Percentiles rank a stretch among this genome's conserved stretches.
Conservation (phyloP, 768 basidiomycete species). For the Serpula lacrymans region DNA sequence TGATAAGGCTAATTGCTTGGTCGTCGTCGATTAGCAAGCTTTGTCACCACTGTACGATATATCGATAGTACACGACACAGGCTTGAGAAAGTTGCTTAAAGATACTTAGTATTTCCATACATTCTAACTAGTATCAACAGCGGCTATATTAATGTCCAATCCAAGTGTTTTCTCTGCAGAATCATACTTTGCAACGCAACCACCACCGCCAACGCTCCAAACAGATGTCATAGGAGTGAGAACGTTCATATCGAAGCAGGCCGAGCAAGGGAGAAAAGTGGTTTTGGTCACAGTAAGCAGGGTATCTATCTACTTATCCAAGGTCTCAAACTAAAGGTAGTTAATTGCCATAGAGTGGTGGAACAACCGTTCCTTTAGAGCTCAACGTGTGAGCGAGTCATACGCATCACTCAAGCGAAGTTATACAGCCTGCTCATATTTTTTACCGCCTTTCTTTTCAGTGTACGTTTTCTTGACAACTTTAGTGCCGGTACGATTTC, state of each 20-base stretch:
- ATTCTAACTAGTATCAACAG: too few relatives aligned
- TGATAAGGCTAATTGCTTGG: too few relatives aligned
- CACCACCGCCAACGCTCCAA: conserved; percentile 69
- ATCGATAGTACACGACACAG: too few relatives aligned
- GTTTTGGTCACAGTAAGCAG: conserved; percentile 88
- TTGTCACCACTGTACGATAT: too few relatives aligned
- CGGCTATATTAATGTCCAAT: too few relatives aligned
- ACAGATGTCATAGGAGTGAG: conserved; percentile 61
- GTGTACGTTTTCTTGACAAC: conserved; percentile 97
- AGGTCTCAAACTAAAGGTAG: too few relatives aligned
- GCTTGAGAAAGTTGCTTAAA: too few relatives aligned
- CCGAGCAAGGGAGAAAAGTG: conserved; percentile 62
- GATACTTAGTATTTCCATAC: too few relatives aligned
- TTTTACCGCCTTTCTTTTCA: conserved; percentile 35
- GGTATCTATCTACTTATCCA: conserved; percentile 6
- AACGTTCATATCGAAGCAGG: conserved; percentile 70
- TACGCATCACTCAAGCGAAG: conserved; percentile 2
- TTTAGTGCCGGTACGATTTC: conserved; percentile 83
- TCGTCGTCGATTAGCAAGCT: too few relatives aligned
- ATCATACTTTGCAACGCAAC: conserved; percentile 86
- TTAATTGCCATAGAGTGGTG: conserved; percentile 78
- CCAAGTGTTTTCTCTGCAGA: conserved; percentile 95
- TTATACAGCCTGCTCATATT: conserved; percentile 12
- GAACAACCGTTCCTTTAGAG: conserved; percentile 96
- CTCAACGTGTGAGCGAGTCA: conserved; percentile 87